Base-by-base conservation (phyloP, 495 filamentous ascomycete species). In the Podospora tetraspora region DNA sequence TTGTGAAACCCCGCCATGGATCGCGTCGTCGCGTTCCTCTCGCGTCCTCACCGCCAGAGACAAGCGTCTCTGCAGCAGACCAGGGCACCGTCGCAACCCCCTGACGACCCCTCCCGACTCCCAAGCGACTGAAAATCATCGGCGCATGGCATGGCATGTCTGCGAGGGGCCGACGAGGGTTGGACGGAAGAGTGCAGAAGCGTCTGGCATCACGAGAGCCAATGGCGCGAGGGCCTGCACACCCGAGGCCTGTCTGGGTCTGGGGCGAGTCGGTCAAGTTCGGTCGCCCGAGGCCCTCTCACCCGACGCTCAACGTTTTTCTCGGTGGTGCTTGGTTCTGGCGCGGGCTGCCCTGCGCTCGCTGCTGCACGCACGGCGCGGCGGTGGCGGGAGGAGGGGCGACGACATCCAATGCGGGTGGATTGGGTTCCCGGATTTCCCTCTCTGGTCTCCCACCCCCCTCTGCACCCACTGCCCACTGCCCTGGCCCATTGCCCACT, bases 211-310 rank as follows among this genome's bases (percentile, higher is more conserved):
- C 43, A 12, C 34, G 29, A 59, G 25, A 16, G 58, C 65, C 65
- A 66, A 60, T 66, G 57, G 65, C 65, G 57, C 21, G 19, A 22
- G 16, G 23, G 30, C 65, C 65, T 43, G 57, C 29, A 24, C 24
- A 60, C 23, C 59, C 16, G 22, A 27, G 43, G 43, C 43, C 43
- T 19, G 34, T 43, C 34, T 43, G 34, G 34, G 34, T 58, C 6
- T 22, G 27, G 21, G 60, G 25, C 57, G 57, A 61, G 64, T 64
- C 58, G 64, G 64, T 66, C 57, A 61, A 61, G 64, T 66, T 58
- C 34, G 34, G 34, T 16, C 29, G 29, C 21, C 57, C 11, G 19
- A 21, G 30, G 10, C 32, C 9, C 32, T 34, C 21, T 24, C 57
- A 59, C 32, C 32, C 32, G 32, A 34, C 32, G 10, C 43, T 52